These are phyloP conservation scores for Epichloe brachyelytri DNA, from an alignment of 2,329 filamentous ascomycete genomes.

Conservation along the genomic window DNA sequence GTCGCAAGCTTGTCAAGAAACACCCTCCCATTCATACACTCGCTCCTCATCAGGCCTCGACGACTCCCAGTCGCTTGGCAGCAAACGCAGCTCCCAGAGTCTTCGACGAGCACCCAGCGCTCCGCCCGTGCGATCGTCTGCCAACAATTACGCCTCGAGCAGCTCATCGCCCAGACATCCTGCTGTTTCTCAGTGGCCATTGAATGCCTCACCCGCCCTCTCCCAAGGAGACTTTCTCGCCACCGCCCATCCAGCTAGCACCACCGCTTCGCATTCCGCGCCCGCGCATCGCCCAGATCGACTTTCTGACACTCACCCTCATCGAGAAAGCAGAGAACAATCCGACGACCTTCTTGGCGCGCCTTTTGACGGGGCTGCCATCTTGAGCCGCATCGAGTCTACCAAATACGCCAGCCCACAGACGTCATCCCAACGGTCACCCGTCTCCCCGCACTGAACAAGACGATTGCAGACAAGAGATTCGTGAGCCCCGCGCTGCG, in stretches of 20 bases:
- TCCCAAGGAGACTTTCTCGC: constrained; percentile 33
- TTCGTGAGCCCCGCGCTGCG: constrained; percentile 42
- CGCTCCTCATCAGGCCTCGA: constrained; percentile 38
- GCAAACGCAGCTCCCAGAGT: constrained; percentile 51
- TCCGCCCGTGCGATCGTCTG: constrained; percentile 35
- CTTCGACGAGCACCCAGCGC: constrained; percentile 48
- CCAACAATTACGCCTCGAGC: constrained; percentile 37
- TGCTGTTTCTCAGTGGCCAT: constrained; percentile 25
- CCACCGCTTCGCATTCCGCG: constrained; percentile 6
- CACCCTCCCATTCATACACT: constrained; percentile 31
- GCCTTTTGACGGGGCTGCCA: constrained; percentile 51
- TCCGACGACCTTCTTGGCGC: constrained; percentile 51
- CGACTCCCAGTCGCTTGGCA: constrained; percentile 45
- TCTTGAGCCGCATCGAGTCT: constrained; percentile 47
- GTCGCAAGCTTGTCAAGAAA: constrained; percentile 52
- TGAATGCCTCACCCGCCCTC: constrained; percentile 34
- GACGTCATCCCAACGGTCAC: constrained; percentile 17
- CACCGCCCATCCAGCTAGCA: constrained; percentile 10
- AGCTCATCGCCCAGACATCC: constrained; percentile 35
- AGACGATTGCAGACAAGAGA: constrained; percentile 41
- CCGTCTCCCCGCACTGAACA: constrained; percentile 24
- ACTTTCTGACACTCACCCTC: constrained; percentile 10
- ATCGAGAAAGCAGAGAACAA: constrained; percentile 14
- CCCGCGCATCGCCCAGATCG: constrained; percentile 10
- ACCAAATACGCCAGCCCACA: constrained; percentile 26